Base-by-base conservation (phyloP, 1,139 yeast genomes). In the Kodamaea anthophila region DNA sequence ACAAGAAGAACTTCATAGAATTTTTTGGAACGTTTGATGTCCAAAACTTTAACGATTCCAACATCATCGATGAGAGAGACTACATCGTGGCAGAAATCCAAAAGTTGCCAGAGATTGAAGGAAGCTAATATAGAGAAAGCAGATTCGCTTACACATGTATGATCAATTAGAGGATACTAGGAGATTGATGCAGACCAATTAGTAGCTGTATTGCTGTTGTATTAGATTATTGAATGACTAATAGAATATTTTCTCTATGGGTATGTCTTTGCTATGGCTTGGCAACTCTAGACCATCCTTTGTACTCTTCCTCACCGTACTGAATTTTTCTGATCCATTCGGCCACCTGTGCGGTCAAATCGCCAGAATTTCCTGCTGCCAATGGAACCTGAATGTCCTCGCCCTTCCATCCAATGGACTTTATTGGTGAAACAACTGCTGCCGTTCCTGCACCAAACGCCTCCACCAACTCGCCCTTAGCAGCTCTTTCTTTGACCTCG, bases 371-470 rank as follows among this genome's bases (percentile, higher is more conserved):
- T 38, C 94, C 96, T 33, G 73, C 77, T 40, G 76, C 72, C 40
- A 84, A 59, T 35, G 96, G 96, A 28, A 88, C 88, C 5, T 59
- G 43, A 44, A 88, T 86, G 36, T 70, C 70, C 47, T 77, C 60
- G 32, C 81, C 91, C 38, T 71, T 68, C 74, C 77, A 91, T 36
- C 88, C 91, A 51, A 91, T 84, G 46, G 74, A 82, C 58, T 82
- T 76, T 51, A 91, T 86, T 43, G 97, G 97, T 22, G 95, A 78
- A 27, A 91, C 97, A 53, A 88, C 77, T 23, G 97, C 97, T 33
- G 98, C 97, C 33, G 98, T 91, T 49, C 98, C 97, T 12, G 96
- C 70, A 44, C 98, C 98, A 51, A 91, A 91, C 9, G 96, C 95
- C 65, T 91, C 97, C 7, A 87, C 74, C 49, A 91, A 72, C 53